Base-by-base conservation (phyloP, 2,329 filamentous ascomycete species). In the Sclerotinia nivalis region DNA sequence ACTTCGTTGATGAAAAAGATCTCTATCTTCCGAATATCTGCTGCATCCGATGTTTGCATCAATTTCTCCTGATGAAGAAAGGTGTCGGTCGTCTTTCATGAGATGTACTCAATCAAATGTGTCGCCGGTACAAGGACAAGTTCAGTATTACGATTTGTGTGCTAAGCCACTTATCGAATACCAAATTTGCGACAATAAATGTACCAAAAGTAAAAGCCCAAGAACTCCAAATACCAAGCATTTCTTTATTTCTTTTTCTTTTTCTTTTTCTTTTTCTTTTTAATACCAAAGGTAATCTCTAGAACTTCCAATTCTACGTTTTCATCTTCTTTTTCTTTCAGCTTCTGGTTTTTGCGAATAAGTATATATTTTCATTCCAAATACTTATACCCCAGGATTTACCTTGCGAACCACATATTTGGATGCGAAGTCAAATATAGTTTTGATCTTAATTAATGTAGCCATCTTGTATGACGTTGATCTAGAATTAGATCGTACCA, bases 111-210 rank as follows among this genome's bases (percentile, higher is more conserved):
- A 9, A 25, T 43, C 56, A 13, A 28, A 9, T 28, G 13, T 13
- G 43, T 59, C 8, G 31, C 37, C 37, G 61, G 4, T 50, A 2
- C 8, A 34, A 52, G 34, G 31, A 20, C 4, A 20, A 15, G 18
- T 37, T 4, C 22, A n/a, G 34, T 13, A 25, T 25, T 22, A n/a
- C 10, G 25, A 47, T n/a, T 47, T 20, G 28, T 20, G 28, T 61
- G 59, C 59, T 62, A 49, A 62, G 59, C 59, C 59, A 49, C 43
- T 10, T 7, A 20, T 28, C 56, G 8, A 43, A 43, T 25, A 52
- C 37, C 49, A 65, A 69, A 28, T 66, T 66, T 69, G 68, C 68
- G 61, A 69, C 60, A 50, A 49, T 50, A 58, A 55, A 47, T 45
- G 68, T 56, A 43, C 55, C 45, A 68, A 28, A 25, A 25, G 22